Base-by-base conservation (phyloP, 768 basidiomycete genomes). In the Nidularia pulvinata region DNA sequence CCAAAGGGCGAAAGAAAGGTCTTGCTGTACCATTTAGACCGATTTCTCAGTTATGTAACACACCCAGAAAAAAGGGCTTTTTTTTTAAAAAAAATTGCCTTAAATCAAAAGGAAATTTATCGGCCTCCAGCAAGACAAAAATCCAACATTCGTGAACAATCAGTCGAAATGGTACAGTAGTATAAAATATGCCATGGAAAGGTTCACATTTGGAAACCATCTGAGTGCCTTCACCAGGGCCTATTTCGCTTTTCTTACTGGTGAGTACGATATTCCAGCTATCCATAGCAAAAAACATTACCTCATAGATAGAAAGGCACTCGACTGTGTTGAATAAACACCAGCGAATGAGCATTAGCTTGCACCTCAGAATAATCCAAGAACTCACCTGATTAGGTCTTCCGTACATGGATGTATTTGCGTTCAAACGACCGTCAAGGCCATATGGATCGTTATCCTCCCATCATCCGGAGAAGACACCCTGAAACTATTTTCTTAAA, bases 1-100 rank as follows among this genome's bases (percentile, higher is more conserved):
- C 74, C 3, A 68, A 66, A 0, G 76, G 78, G n/a, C 71, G 67
- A 73, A 88, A 86, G 76, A 88, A 88, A 0, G 86, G 86, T n/a
- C 85, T 19, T 19, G 19, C 19, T 19, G 19, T 19, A 19, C 19
- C 19, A 19, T 19, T 19, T 19, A 19, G 19, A 19, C 19, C 19
- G 19, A 19, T 19, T 19, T 19, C 19, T 19, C 19, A 19, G 19
- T 19, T 19, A 19, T 19, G 19, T 19, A 19, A 19, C 19, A 19
- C 19, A 19, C 19, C 19, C 19, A 19, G 19, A 19, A 19, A 19
- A 19, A 19, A 19, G 19, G 19, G 19, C 19, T 19, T 19, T 19
- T 19, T 19, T 19, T 19, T 19, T 1, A 19, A 19, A 19, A 19
- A 19, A 19, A 19, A 19, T 19, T 19, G 19, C 19, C 25, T 30